phyloP scores from a whole-genome alignment of 345 rosid species.

The Camelina laxa region DNA sequence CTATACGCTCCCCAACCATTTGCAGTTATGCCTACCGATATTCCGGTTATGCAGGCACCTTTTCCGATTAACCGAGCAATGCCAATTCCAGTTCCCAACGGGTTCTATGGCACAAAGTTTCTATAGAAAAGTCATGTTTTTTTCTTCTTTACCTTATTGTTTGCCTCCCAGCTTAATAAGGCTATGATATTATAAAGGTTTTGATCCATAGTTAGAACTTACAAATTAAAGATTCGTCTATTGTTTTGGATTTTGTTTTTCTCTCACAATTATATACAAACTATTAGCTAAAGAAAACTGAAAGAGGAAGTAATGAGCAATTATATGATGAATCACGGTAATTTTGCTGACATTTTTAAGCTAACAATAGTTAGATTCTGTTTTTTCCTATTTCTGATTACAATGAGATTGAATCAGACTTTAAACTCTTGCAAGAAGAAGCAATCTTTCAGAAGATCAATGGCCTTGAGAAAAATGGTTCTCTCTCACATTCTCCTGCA shows the following conservation, averaged over 20 bases:
- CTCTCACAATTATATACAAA: neutral
- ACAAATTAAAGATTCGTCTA: neutral
- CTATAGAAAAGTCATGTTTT: slow-evolving; percentile 40
- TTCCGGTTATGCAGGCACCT: slow-evolving; percentile 56
- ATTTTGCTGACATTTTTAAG: slow-evolving; percentile 23
- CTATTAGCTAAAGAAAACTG: neutral
- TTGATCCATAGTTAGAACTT: slow-evolving; percentile 32
- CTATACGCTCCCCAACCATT: slow-evolving; percentile 53
- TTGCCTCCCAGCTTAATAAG: slow-evolving; percentile 9
- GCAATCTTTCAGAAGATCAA: slow-evolving; percentile 26
- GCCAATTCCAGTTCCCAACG: slow-evolving; percentile 52
- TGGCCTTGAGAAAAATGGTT: slow-evolving; percentile 46
- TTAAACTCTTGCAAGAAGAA: slow-evolving; percentile 30
- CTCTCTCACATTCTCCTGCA: slow-evolving; percentile 82
- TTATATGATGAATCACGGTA: slow-evolving; percentile 1
- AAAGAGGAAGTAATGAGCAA: neutral
- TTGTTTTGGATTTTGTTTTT: neutral
- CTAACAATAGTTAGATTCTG: slow-evolving; percentile 38
- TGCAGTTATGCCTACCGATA: slow-evolving; percentile 44
- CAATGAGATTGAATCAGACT: slow-evolving; percentile 38
- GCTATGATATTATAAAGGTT: slow-evolving; percentile 15
- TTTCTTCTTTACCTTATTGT: slow-evolving; percentile 17
- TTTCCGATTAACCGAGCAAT: slow-evolving; percentile 44
- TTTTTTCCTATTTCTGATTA: slow-evolving; percentile 42
- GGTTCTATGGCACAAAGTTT: slow-evolving; percentile 50